Evolutionary conservation across 495 filamentous ascomycete genomes (phyloP).

Genomic region (Elaphomyces granulatus): DNA sequence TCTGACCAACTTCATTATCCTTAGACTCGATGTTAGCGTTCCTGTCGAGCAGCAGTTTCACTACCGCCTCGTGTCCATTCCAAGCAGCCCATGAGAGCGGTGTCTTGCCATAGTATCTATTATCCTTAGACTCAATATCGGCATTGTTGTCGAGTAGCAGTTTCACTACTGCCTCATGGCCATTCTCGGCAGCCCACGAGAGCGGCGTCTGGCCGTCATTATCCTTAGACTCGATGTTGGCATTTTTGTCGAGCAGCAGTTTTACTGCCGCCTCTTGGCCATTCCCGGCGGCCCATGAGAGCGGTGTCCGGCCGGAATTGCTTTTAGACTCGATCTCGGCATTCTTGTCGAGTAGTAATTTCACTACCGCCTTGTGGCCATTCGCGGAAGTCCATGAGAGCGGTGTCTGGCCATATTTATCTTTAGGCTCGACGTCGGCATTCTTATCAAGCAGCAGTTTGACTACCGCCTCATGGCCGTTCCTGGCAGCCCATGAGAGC

Average conservation of each 20-base stretch:
- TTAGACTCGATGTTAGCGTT: too few relatives aligned
- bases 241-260: conserved; percentile 19
- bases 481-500: conserved; percentile 23
- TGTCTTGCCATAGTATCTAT: conserved; percentile 5
- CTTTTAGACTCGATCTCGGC: conserved; percentile 2
- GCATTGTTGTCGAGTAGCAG: conserved; percentile 15
- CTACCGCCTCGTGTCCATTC: conserved; percentile 9
- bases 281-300: conserved; percentile 24
- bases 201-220: too few relatives aligned
- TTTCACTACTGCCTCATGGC: conserved; percentile 12
- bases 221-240: too few relatives aligned
- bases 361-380: conserved; percentile 10
- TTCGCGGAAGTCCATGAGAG: not conserved
- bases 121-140: conserved; percentile 9
- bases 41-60: conserved; percentile 14
- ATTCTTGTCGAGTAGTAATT: conserved; percentile 8
- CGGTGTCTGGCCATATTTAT: conserved; percentile 1
- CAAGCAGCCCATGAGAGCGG: not conserved
- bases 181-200: conserved; percentile 6
- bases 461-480: conserved; percentile 23
- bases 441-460: conserved; percentile 19
- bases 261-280: conserved; percentile 24
- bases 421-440: too few relatives aligned
- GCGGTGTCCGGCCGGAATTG: conserved; percentile 9
- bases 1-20: too few relatives aligned